Evolutionary conservation across 2,329 filamentous ascomycete genomes (phyloP).

Genomic region (Colletotrichum simmondsii): DNA sequence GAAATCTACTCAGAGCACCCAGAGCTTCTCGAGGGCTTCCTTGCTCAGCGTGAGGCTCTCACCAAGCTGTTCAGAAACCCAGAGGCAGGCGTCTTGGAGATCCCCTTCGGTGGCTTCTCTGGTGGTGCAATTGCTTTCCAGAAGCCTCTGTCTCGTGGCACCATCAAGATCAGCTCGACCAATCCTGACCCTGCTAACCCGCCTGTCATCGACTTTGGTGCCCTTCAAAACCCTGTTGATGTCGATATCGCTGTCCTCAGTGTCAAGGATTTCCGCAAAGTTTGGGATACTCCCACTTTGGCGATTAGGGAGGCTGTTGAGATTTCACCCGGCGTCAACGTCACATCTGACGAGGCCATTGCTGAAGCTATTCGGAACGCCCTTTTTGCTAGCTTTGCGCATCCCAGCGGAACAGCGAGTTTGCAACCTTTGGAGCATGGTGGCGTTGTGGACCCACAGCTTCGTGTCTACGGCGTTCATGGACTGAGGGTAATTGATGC

Average conservation of each 20-base stretch:
- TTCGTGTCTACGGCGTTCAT: constrained; percentile 43
- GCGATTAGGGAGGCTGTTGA: constrained; percentile 4
- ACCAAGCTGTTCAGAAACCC: constrained; percentile 41
- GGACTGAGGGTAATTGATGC: constrained; percentile 42
- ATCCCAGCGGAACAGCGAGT: constrained; percentile 58
- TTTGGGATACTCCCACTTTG: constrained; percentile 35
- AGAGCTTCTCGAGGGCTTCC: constrained; percentile 50
- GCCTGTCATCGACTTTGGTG: constrained; percentile 52
- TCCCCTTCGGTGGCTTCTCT: constrained; percentile 46
- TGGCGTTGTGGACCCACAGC: constrained; percentile 44
- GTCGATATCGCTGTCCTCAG: constrained; percentile 42
- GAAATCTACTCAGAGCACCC: constrained; percentile 40
- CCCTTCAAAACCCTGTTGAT: constrained; percentile 50
- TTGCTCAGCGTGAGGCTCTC: constrained; percentile 45
- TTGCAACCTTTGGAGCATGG: constrained; percentile 56
- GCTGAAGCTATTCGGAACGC: constrained; percentile 2
- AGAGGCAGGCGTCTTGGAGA: constrained; percentile 39
- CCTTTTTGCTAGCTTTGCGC: constrained; percentile 36
- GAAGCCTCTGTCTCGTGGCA: constrained; percentile 52
- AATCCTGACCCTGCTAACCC: constrained; percentile 42
- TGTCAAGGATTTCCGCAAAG: constrained; percentile 46
- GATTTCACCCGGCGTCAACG: constrained; percentile 12
- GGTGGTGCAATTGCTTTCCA: constrained; percentile 44
- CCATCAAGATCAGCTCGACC: constrained; percentile 48
- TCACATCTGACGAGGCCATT: constrained; percentile 19